Percentiles rank a stretch among this genome's conserved stretches.
These are phyloP conservation scores for Phoenix roebelenii DNA, from an alignment of 176 grass and related monocot genomes.

Conservation along the genomic window DNA sequence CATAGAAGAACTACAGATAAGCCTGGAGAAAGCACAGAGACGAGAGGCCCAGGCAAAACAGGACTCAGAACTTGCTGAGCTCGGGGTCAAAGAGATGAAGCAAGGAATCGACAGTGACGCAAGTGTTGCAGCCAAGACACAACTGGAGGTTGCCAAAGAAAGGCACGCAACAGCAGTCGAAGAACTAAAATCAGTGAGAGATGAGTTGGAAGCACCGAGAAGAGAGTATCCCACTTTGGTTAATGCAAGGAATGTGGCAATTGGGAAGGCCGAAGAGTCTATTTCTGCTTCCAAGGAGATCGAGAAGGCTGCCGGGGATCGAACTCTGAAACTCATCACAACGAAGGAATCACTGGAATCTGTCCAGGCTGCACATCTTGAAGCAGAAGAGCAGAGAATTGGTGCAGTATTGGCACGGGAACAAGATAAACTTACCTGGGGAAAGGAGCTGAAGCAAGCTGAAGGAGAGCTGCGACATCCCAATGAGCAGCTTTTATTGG, in stretches of 20 bases:
- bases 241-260: background rate
- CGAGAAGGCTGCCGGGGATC: background rate
- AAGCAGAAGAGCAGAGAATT: background rate
- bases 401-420: background rate
- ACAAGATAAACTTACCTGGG: background rate
- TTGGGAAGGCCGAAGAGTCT: slow-evolving; percentile 1
- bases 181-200: background rate
- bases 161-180: background rate
- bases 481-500: background rate
- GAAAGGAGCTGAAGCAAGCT: slow-evolving; percentile 2
- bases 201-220: background rate
- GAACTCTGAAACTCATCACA: background rate
- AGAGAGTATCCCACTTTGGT: background rate
- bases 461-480: background rate
- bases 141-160: background rate
- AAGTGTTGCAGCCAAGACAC: background rate
- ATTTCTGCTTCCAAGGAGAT: background rate
- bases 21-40: background rate
- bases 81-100: background rate
- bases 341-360: background rate
- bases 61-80: background rate
- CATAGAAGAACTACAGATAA: background rate
- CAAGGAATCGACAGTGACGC: background rate
- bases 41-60: background rate
- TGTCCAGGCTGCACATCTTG: slow-evolving; percentile 1